Percentiles rank a stretch among this genome's conserved stretches.
Conservation (phyloP, 2,329 filamentous ascomycete genomes). For the Exserohilum rostratum region DNA sequence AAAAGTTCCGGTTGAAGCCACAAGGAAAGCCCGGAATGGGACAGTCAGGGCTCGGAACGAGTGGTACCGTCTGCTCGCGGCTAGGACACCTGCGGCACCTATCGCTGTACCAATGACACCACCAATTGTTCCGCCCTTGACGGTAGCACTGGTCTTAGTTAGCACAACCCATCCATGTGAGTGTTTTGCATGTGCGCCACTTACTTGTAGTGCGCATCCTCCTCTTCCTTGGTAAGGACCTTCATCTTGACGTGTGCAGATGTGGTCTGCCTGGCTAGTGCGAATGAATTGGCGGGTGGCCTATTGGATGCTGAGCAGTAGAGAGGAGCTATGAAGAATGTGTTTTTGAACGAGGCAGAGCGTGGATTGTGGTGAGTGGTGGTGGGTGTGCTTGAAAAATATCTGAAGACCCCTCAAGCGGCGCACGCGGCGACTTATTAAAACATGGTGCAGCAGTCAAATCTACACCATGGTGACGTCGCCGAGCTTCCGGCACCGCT, state of each 20-base stretch:
- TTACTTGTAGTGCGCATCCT: constrained; percentile 80
- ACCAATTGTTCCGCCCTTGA: constrained; percentile 80
- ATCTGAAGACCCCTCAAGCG: constrained; percentile 1
- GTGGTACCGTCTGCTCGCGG: constrained; percentile 72
- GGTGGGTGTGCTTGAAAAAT: background rate
- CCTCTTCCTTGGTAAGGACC: constrained; percentile 92
- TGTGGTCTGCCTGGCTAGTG: constrained; percentile 1
- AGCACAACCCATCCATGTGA: constrained; percentile 9
- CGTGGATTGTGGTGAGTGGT: background rate
- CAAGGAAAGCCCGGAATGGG: constrained; percentile 89
- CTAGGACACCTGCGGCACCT: constrained; percentile 71
- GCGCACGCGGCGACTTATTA: constrained; percentile 31
- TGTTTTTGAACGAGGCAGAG: background rate
- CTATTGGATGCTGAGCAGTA: background rate
- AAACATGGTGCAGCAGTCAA: constrained; percentile 33
- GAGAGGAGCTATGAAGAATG: background rate
- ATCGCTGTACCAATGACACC: constrained; percentile 69
- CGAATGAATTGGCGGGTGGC: background rate
- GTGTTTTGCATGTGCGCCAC: constrained; percentile 16
- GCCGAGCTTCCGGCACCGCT: constrained; percentile 40
- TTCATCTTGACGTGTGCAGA: constrained; percentile 69
- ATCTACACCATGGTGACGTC: constrained; percentile 46
- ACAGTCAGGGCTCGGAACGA: constrained; percentile 82
- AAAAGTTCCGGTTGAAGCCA: constrained; percentile 82
- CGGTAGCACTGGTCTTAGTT: constrained; percentile 61